Conservation (phyloP, 208 protist species). For the Trypanosoma congolense region DNA sequence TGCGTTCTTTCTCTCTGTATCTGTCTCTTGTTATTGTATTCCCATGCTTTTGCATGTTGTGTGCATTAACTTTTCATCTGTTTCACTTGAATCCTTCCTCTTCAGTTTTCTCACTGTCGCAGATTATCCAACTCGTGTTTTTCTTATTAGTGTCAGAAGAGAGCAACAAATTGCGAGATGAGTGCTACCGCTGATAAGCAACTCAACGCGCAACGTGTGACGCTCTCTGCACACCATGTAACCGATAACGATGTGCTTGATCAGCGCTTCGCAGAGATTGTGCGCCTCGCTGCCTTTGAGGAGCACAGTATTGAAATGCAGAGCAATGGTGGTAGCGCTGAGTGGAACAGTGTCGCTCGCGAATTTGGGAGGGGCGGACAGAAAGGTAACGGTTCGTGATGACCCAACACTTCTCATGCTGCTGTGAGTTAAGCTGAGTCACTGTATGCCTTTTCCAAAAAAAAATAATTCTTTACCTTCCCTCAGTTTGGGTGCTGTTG, state of each 20-base stretch:
- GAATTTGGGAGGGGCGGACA: not conserved
- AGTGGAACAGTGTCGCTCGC: constrained; percentile 27
- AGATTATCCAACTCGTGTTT: too few species aligned
- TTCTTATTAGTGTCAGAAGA: too few species aligned
- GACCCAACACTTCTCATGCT: not conserved
- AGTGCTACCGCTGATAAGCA: not conserved
- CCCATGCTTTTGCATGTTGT: too few species aligned
- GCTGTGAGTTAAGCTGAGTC: too few species aligned
- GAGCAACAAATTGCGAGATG: not conserved
- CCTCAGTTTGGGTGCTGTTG: too few species aligned
- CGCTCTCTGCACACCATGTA: constrained; percentile 27
- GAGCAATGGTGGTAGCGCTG: constrained; percentile 16
- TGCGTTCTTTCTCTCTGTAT: too few species aligned
- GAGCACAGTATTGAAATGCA: constrained; percentile 15
- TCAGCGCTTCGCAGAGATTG: constrained; percentile 27
- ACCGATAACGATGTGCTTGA: constrained; percentile 18
- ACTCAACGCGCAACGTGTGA: constrained; percentile 30
- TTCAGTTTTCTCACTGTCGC: too few species aligned
- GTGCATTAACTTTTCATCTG: too few species aligned
- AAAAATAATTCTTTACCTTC: too few species aligned
- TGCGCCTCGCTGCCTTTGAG: constrained; percentile 27
- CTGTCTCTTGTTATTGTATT: too few species aligned
- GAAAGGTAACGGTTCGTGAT: not conserved
- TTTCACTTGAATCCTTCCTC: too few species aligned
- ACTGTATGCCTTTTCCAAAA: too few species aligned